Conservation (phyloP, 805 yeast species). For the Kurtzmaniella fragi region DNA sequence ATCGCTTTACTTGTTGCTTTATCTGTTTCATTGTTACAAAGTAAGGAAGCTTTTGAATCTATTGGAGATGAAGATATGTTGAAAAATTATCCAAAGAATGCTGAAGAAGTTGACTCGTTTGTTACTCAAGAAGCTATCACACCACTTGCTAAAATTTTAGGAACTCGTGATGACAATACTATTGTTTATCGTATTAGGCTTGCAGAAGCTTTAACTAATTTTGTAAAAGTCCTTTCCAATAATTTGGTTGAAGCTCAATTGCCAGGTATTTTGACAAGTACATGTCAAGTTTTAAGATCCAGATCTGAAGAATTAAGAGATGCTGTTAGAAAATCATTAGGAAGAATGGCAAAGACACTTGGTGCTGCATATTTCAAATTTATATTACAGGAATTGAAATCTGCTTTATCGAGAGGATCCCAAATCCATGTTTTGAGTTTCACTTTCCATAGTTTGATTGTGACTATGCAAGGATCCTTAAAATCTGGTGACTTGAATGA, state of each 20-base stretch:
- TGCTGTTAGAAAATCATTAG: conserved; percentile 70
- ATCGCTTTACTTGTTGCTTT: conserved; percentile 56
- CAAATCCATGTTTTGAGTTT: conserved; percentile 90
- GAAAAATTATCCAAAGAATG: conserved; percentile 21
- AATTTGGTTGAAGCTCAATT: conserved; percentile 53
- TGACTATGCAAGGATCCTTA: conserved; percentile 43
- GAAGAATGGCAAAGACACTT: conserved; percentile 55
- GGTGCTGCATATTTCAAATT: conserved; percentile 75
- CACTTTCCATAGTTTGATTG: conserved; percentile 73
- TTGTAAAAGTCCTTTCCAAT: conserved; percentile 56
- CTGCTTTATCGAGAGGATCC: conserved; percentile 82
- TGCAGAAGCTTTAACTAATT: conserved; percentile 72
- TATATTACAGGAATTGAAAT: conserved; percentile 68
- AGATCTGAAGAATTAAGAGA: conserved; percentile 87
- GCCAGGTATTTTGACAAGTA: conserved; percentile 77
- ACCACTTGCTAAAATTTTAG: conserved; percentile 54
- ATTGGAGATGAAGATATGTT: conserved; percentile 10
- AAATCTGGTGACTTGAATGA: conserved; percentile 73
- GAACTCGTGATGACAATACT: conserved; percentile 72
- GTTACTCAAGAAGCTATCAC: conserved; percentile 58
- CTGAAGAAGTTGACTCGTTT: conserved; percentile 25
- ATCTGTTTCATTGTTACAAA: conserved; percentile 44
- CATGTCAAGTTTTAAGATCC: conserved; percentile 86
- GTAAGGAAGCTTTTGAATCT: conserved; percentile 17
- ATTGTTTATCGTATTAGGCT: conserved; percentile 70